Conservation (phyloP, 106 monocot genomes). For the Dioscorea dumetorum region DNA sequence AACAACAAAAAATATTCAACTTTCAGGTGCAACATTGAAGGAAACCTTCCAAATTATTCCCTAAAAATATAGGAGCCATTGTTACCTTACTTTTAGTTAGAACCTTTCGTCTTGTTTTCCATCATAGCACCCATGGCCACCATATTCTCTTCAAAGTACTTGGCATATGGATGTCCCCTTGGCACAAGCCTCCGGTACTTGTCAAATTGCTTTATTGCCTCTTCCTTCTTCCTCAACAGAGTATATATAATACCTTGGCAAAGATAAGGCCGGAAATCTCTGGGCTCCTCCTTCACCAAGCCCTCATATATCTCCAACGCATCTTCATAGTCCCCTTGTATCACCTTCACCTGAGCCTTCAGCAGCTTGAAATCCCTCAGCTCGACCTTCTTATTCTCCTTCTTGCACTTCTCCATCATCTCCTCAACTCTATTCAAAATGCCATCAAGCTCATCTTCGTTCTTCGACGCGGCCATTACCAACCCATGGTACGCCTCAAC, state of each 20-base stretch:
- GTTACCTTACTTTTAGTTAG: slow-evolving; percentile 23
- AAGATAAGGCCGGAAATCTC: slow-evolving; percentile 78
- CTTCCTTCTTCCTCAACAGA: slow-evolving; percentile 52
- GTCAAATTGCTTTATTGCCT: slow-evolving; percentile 73
- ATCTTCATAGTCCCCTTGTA: slow-evolving; percentile 49
- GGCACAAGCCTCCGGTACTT: slow-evolving; percentile 70
- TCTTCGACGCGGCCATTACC: slow-evolving; percentile 32
- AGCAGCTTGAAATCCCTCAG: slow-evolving; percentile 75
- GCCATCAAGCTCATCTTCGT: slow-evolving; percentile 18
- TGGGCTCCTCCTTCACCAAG: slow-evolving; percentile 65
- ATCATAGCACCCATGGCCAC: slow-evolving; percentile 38
- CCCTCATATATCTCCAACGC: slow-evolving; percentile 57
- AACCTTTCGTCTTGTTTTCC: slow-evolving; percentile 32
- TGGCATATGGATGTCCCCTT: slow-evolving; percentile 57
- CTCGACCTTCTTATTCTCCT: slow-evolving; percentile 45
- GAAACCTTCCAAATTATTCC: no score
- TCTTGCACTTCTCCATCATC: slow-evolving; percentile 51
- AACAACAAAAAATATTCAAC: no score
- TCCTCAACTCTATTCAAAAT: slow-evolving; percentile 35
- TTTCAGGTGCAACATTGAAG: no score
- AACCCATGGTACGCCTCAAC: slow-evolving; percentile 90
- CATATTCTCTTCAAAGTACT: slow-evolving; percentile 66
- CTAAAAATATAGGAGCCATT: no score
- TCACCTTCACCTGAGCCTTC: slow-evolving; percentile 57
- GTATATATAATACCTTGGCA: slow-evolving; percentile 75